Conservation (phyloP, 2,329 filamentous ascomycete species). For the Fusarium algeriense region DNA sequence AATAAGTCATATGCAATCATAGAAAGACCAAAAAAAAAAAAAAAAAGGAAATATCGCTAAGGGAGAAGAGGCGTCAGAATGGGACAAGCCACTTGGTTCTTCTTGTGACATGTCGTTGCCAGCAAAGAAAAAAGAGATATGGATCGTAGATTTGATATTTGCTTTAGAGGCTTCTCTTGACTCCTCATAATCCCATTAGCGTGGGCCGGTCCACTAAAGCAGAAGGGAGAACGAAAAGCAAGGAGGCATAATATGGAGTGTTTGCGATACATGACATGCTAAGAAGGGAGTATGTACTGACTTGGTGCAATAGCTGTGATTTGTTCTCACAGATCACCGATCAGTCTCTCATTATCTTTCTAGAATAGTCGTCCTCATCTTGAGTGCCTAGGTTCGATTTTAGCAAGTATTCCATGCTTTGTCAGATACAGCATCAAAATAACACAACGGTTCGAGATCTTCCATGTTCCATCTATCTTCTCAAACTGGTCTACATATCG, state of each 20-base stretch:
- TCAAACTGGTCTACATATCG: background rate
- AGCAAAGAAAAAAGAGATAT: conserved; percentile 34
- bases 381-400: background rate
- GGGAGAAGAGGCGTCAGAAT: conserved; percentile 28
- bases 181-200: conserved; percentile 7
- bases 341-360: background rate
- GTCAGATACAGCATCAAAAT: background rate
- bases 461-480: background rate
- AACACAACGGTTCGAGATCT: background rate
- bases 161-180: conserved; percentile 22
- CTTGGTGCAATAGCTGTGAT: background rate
- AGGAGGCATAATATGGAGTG: background rate
- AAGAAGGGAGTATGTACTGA: background rate
- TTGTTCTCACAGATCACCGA: background rate
- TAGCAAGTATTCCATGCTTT: background rate
- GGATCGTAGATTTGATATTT: conserved; percentile 35
- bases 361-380: background rate
- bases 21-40: conserved; percentile 11
- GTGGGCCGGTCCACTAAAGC: conserved; percentile 31
- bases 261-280: background rate
- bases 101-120: conserved; percentile 30
- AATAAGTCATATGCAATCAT: background rate
- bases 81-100: conserved; percentile 17
- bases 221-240: conserved; percentile 7
- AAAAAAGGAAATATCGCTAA: conserved; percentile 22